phyloP scores from a whole-genome alignment of 768 basidiomycete species.

The Termitomyces sp. region DNA sequence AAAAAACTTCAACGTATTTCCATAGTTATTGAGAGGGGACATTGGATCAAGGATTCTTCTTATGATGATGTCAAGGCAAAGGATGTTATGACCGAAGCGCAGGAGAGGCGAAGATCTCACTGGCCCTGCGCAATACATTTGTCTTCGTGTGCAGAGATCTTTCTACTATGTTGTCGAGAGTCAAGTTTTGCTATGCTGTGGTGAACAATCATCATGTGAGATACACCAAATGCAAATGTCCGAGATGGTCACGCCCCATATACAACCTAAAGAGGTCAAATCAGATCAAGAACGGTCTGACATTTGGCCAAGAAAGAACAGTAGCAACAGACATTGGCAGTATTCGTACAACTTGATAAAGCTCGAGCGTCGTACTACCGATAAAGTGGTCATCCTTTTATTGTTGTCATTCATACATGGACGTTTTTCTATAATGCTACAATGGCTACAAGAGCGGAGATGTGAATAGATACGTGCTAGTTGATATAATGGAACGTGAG shows the following conservation, averaged over 20 bases:
- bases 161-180: too few relatives aligned
- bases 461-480: background rate
- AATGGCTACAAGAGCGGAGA: constrained; percentile 7
- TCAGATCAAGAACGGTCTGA: too few relatives aligned
- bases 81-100: background rate
- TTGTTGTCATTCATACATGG: constrained; percentile 3
- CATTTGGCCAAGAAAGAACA: too few relatives aligned
- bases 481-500: constrained; percentile 7
- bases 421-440: constrained; percentile 5
- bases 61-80: background rate
- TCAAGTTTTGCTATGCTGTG: too few relatives aligned
- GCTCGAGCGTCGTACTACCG: too few relatives aligned
- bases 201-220: too few relatives aligned
- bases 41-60: background rate
- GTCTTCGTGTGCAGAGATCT: background rate
- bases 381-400: background rate
- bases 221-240: too few relatives aligned
- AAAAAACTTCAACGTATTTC: background rate
- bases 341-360: too few relatives aligned
- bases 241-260: too few relatives aligned
- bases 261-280: too few relatives aligned
- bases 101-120: background rate
- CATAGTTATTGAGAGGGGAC: background rate
- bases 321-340: too few relatives aligned
- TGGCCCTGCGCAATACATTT: background rate